phyloP scores from a whole-genome alignment of 371 early-diverging fungal species.

The Mycotypha africana region DNA sequence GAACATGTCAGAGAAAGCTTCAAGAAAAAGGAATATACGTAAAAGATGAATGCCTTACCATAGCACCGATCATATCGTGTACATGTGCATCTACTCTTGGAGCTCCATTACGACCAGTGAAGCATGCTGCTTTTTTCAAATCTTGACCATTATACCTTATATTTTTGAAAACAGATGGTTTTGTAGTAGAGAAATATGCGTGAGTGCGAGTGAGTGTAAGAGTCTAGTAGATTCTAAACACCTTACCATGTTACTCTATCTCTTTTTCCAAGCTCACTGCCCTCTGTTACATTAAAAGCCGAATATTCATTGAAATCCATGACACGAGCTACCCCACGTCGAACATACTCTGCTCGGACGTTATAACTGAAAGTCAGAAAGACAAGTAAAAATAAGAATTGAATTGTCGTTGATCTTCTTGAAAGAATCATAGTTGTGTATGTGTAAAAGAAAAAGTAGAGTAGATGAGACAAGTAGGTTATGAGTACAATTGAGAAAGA shows the following conservation, averaged over 20 bases:
- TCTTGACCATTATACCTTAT: conserved; percentile 22
- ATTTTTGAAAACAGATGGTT: no score
- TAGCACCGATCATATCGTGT: conserved; percentile 27
- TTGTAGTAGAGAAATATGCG: no score
- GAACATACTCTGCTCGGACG: no score
- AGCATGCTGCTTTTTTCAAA: conserved; percentile 30
- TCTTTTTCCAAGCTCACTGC: background rate
- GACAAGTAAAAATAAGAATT: background rate
- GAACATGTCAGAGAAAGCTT: background rate
- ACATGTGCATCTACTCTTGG: conserved; percentile 15
- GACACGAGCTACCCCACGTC: no score
- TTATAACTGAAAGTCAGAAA: no score
- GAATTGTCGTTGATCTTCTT: background rate
- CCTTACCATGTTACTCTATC: background rate
- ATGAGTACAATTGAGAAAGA: no score
- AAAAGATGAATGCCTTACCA: conserved; percentile 8
- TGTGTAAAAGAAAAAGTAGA: no score
- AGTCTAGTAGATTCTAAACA: background rate
- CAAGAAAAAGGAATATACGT: background rate
- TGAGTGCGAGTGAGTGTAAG: background rate
- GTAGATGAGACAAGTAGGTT: no score
- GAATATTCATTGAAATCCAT: no score
- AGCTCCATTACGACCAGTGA: conserved; percentile 19
- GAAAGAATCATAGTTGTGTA: no score
- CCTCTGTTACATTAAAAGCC: background rate